phyloP scores from a whole-genome alignment of 148 eudicot genomes.

The Rhododendron henanense region DNA sequence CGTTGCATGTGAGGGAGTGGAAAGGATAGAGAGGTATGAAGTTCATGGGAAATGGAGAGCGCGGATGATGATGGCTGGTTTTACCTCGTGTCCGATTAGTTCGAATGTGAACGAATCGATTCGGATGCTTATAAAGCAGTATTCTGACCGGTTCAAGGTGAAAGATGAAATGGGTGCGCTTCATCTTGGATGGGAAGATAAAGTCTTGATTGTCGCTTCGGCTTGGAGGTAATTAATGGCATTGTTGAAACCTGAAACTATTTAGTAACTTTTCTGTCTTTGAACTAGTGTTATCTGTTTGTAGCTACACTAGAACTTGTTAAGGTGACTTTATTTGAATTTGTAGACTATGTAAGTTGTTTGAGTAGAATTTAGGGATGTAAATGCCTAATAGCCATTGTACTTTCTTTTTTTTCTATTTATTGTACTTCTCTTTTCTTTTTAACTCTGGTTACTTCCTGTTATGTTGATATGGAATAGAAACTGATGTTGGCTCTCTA shows the following conservation, averaged over 20 bases:
- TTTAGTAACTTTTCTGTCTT: not conserved
- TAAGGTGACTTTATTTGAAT: not conserved
- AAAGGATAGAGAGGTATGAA: slow-evolving; percentile 88
- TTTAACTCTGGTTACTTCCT: not conserved
- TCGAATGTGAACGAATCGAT: slow-evolving; percentile 34
- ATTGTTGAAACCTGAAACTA: not conserved
- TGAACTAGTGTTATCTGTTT: not conserved
- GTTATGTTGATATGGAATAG: not conserved
- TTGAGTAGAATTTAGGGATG: not conserved
- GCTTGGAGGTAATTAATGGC: slow-evolving; percentile 53
- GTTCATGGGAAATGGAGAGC: slow-evolving; percentile 98
- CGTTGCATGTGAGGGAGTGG: slow-evolving; percentile 92
- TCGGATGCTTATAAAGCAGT: slow-evolving; percentile 46
- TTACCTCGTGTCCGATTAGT: slow-evolving; percentile 42
- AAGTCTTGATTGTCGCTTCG: slow-evolving; percentile 65
- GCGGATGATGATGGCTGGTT: slow-evolving; percentile 97
- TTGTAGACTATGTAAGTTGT: not conserved
- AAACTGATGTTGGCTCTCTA: not conserved
- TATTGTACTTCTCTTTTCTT: not conserved
- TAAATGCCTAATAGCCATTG: not conserved
- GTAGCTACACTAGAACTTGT: not conserved
- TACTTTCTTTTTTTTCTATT: too few species aligned
- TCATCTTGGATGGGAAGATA: slow-evolving; percentile 87
- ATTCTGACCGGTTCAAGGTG: slow-evolving; percentile 54
- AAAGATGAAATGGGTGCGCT: slow-evolving; percentile 56